These are phyloP conservation scores for Colletotrichum sp. DNA, from an alignment of 2,329 filamentous ascomycete genomes.

Conservation along the genomic window DNA sequence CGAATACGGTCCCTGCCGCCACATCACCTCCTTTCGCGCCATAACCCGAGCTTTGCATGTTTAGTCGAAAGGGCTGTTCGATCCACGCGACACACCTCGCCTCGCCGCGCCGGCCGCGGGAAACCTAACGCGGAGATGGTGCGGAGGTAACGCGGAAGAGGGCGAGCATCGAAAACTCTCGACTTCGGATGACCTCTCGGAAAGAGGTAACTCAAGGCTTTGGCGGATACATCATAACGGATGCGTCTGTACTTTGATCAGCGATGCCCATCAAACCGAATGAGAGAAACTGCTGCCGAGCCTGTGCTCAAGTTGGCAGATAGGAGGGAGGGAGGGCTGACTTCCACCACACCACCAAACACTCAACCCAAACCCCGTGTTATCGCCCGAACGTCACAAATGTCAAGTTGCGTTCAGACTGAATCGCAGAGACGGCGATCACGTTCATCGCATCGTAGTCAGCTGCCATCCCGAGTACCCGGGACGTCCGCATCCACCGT, in stretches of 20 bases:
- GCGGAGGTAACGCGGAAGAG: not conserved
- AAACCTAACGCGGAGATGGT: not conserved
- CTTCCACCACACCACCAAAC: not conserved
- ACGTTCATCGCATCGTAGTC: not conserved
- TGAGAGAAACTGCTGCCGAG: not conserved
- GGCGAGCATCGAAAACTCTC: not conserved
- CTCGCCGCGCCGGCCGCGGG: not conserved
- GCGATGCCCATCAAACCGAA: not conserved
- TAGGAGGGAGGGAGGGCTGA: not conserved
- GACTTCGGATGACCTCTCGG: not conserved
- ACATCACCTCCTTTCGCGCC: not conserved
- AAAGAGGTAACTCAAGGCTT: not conserved
- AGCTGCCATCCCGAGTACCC: not conserved
- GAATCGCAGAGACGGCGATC: not conserved
- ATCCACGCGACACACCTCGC: not conserved
- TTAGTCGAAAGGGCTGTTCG: not conserved
- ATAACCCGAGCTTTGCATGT: not conserved
- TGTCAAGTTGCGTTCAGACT: not conserved
- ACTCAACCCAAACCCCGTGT: not conserved
- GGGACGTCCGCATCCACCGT: not conserved
- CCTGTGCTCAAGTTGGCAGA: not conserved
- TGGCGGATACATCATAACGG: accelerated
- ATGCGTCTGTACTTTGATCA: not conserved
- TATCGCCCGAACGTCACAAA: not conserved
- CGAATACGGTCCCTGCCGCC: not conserved